These are phyloP conservation scores for Citrus mangshanensis DNA, from an alignment of 345 rosid genomes.

Conservation along the genomic window DNA sequence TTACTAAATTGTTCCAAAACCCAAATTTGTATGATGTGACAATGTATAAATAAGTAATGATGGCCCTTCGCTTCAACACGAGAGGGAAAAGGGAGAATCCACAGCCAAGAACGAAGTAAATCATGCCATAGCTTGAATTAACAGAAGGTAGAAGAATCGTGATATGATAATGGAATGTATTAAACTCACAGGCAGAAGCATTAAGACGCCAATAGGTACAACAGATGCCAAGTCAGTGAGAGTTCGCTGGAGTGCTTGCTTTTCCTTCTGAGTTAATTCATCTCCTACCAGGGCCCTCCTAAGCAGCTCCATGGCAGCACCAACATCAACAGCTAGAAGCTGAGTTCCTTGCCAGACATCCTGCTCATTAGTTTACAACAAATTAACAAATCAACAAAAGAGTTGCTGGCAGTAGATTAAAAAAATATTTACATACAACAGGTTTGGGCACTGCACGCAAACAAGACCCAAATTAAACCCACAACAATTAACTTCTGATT, in stretches of 20 bases:
- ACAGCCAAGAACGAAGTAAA: neutral
- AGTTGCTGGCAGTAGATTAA: conserved; percentile 3
- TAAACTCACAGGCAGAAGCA: conserved; percentile 95
- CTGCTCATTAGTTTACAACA: conserved; percentile 38
- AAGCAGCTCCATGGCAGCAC: conserved; percentile 76
- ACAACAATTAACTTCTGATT: neutral
- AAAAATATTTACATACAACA: neutral
- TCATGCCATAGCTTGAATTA: neutral
- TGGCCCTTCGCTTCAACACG: neutral
- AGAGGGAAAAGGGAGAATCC: neutral
- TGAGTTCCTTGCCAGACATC: conserved; percentile 98
- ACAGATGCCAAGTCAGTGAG: conserved; percentile 90
- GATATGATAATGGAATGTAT: neutral
- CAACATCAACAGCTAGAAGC: conserved; percentile 89
- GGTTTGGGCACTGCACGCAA: no score
- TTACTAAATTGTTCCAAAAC: neutral
- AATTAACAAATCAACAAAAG: neutral
- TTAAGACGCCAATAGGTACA: conserved; percentile 83
- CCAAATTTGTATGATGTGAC: neutral
- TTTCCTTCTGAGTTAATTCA: conserved; percentile 84
- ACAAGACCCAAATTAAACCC: neutral
- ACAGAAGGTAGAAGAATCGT: neutral
- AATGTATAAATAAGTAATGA: neutral
- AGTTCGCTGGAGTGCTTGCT: conserved; percentile 75
- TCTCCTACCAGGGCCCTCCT: conserved; percentile 75